Percentiles rank a stretch among this genome's conserved stretches.
phyloP scores from a whole-genome alignment of 352 stramenopile genomes.

The Globisporangium cylindrosporum region DNA sequence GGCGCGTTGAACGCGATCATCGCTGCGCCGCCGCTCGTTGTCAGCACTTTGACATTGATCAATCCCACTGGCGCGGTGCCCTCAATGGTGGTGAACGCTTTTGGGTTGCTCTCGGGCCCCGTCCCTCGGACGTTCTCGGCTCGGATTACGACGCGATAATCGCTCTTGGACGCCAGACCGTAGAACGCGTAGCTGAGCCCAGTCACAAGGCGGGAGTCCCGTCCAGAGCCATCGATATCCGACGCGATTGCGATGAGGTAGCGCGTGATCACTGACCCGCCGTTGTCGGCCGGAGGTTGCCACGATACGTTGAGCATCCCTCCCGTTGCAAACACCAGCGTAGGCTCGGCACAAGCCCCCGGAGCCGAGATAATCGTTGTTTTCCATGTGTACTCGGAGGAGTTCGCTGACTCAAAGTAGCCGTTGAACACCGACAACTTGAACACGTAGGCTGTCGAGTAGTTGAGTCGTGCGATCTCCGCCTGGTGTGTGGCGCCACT shows the following conservation, averaged over 20 bases:
- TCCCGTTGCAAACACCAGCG: conserved; percentile 25
- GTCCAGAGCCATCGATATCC: conserved; percentile 29
- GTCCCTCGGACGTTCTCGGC: conserved; percentile 38
- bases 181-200: conserved; percentile 36
- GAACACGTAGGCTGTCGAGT: conserved; percentile 35
- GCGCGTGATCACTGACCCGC: conserved; percentile 25
- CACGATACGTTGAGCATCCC: conserved; percentile 49
- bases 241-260: conserved; percentile 33
- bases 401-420: conserved; percentile 41
- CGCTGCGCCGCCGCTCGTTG: conserved; percentile 43
- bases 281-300: conserved; percentile 38
- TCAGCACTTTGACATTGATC: conserved; percentile 28
- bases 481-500: conserved; percentile 20
- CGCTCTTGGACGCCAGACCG: conserved; percentile 24
- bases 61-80: conserved; percentile 29
- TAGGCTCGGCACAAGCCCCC: conserved; percentile 32
- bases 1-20: conserved; percentile 53
- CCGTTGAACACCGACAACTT: conserved; percentile 44
- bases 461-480: conserved; percentile 30
- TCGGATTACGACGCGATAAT: conserved; percentile 46
- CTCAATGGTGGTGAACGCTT: conserved; percentile 28
- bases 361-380: conserved; percentile 48
- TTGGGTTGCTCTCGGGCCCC: conserved; percentile 31
- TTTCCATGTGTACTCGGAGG: conserved; percentile 23
- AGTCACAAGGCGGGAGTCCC: not conserved